These are phyloP conservation scores for Cladophialophora yegresii DNA, from an alignment of 2,329 filamentous ascomycete genomes.

Conservation along the genomic window DNA sequence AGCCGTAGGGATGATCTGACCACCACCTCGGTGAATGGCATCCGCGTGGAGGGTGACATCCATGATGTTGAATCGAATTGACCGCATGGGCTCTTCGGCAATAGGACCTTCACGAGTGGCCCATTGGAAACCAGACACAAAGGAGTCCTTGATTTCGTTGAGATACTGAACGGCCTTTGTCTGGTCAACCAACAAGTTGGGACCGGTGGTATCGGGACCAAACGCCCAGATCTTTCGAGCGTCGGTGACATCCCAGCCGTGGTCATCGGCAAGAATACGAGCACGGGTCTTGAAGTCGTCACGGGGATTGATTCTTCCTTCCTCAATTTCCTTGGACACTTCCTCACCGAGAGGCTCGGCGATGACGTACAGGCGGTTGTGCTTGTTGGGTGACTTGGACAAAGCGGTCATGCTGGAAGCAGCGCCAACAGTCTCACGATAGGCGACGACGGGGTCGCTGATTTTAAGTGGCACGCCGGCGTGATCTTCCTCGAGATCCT, in stretches of 20 bases:
- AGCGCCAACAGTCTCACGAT: conserved; percentile 89
- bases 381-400: conserved; percentile 99
- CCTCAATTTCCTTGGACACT: conserved; percentile 84
- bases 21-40: conserved; percentile 99
- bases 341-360: conserved; percentile 92
- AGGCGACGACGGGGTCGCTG: conserved; percentile 96
- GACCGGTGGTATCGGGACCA: conserved; percentile 93
- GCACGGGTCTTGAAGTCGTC: conserved; percentile 99
- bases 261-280: conserved; percentile 92
- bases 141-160: conserved; percentile 99
- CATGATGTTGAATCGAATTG: conserved; percentile 96
- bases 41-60: conserved; percentile 99
- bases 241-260: conserved; percentile 99
- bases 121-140: conserved; percentile 99
- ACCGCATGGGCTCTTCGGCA: conserved; percentile 97
- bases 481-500: conserved; percentile 99
- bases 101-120: conserved; percentile 95
- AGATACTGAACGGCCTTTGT: conserved; percentile 99
- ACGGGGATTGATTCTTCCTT: conserved; percentile 87
- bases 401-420: conserved; percentile 93
- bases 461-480: conserved; percentile 96
- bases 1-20: conserved; percentile 96
- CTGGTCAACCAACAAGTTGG: conserved; percentile 99
- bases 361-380: conserved; percentile 99
- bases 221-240: conserved; percentile 99